Conservation (phyloP, 108 stramenopile genomes). For the Nannochloropsis gaditana region DNA sequence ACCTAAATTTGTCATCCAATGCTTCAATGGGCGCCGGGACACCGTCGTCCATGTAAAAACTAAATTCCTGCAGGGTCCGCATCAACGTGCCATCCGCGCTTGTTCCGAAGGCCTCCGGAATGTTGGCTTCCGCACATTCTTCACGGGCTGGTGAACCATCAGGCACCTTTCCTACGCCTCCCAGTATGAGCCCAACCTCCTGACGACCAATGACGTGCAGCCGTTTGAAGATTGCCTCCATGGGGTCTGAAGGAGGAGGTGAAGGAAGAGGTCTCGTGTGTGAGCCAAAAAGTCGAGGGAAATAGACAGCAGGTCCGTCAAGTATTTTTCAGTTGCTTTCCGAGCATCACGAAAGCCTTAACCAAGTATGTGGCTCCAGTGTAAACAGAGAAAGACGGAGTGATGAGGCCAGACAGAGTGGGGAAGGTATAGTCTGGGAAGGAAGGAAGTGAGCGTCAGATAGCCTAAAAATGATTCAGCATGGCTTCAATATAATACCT, state of each 20-base stretch:
- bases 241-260: neutral
- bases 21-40: neutral
- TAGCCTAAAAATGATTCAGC: no score
- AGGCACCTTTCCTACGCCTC: neutral
- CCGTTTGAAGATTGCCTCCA: neutral
- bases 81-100: neutral
- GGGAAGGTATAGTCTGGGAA: no score
- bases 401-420: no score
- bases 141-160: neutral
- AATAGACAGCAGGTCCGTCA: no score
- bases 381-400: no score
- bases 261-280: neutral
- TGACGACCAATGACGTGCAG: neutral
- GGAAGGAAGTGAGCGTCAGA: no score
- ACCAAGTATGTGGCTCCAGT: no score
- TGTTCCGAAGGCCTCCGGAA: neutral
- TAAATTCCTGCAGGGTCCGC: neutral
- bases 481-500: no score
- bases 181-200: neutral
- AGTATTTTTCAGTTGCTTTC: no score
- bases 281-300: neutral
- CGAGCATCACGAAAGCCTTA: no score
- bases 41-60: slow-evolving; percentile 13
- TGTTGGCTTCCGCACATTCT: neutral
- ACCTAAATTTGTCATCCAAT: slow-evolving; percentile 8